Base-by-base conservation (phyloP, 257 asterid genomes). In the Ballota nigra region DNA sequence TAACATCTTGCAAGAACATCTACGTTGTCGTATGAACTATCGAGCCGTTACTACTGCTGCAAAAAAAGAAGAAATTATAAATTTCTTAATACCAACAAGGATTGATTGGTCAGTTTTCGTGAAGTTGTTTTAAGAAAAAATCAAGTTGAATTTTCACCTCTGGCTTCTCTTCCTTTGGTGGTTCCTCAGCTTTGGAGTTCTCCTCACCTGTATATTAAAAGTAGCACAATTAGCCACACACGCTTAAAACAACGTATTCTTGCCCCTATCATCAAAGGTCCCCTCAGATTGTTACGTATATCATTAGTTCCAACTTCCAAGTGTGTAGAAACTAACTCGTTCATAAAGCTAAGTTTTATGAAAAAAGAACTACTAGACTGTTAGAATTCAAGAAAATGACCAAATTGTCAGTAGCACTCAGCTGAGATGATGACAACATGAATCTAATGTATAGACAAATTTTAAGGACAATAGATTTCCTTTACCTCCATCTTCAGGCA, bases 401-500 rank as follows among this genome's bases (percentile, higher is more conserved):
- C 40, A 34, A 6, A 5, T 7, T 0, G 2, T 34, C 40, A 7
- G 10, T 5, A 7, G 10, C 0, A 34, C 0, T 5, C 1, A 34
- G 2, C 4, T 4, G 47, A 40, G 53, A 45, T n/a, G 53, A 12
- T 43, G 47, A 40, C 7, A 34, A 8, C 40, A 34, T 34, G 43
- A 36, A 41, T 45, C 53, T 45, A 4, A 43, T 13, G 52, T 18
- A 19, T 3, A 11, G 62, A 41, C 13, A n/a, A 18, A 8, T 29
- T 16, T 31, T 2, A 51, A 16, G 49, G 64, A n/a, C 52, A n/a
- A 7, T 18, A 19, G 9, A 16, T 26, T n/a, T 55, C 59, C 49
- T 28, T 40, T 77, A 86, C 96, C 96, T 81, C 96, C 97, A 72
- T 90, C 98, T 86, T 90, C 97, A 28, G 96, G 96, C 84, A 92